Evolutionary conservation across 2,329 filamentous ascomycete species (phyloP).

Genomic region (Pseudogymnoascus sp.): DNA sequence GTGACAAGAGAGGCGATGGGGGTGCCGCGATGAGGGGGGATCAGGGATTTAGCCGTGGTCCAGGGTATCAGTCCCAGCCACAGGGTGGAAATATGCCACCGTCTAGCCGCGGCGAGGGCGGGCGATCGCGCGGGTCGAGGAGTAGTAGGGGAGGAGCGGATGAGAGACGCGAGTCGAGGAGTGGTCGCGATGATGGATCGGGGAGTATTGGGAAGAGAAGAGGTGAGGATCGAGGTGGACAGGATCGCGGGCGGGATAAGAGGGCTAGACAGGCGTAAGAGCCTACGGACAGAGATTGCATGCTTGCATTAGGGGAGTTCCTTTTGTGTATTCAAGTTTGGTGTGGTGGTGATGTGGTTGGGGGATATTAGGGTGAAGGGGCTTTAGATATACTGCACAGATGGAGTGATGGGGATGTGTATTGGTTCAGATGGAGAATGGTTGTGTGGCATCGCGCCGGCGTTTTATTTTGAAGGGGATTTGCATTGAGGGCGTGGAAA

Average conservation of each 20-base stretch:
- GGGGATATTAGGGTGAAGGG: not conserved
- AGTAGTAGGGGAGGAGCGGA: not conserved
- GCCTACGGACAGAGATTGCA: not conserved
- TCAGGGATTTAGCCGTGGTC: slow-evolving; percentile 24
- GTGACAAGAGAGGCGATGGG: slow-evolving; percentile 17
- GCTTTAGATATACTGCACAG: not conserved
- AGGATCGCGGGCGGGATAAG: not conserved
- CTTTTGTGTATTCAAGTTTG: not conserved
- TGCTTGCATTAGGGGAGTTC: not conserved
- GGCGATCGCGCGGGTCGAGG: not conserved
- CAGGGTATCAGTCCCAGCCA: slow-evolving; percentile 28
- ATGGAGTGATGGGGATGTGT: not conserved
- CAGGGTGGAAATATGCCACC: slow-evolving; percentile 18
- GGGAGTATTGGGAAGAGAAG: slow-evolving; percentile 1
- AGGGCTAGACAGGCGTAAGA: not conserved
- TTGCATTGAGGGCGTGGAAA: not conserved
- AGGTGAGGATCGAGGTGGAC: not conserved
- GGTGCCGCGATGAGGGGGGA: slow-evolving; percentile 7
- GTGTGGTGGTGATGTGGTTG: not conserved
- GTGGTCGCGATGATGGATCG: not conserved
- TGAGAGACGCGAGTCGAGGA: slow-evolving; percentile 3
- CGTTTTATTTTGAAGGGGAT: not conserved
- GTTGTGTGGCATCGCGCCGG: not conserved
- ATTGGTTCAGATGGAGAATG: not conserved
- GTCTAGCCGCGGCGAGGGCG: not conserved